phyloP scores from a whole-genome alignment of 768 basidiomycete genomes.

The Tubosaeta brunneosetosa region DNA sequence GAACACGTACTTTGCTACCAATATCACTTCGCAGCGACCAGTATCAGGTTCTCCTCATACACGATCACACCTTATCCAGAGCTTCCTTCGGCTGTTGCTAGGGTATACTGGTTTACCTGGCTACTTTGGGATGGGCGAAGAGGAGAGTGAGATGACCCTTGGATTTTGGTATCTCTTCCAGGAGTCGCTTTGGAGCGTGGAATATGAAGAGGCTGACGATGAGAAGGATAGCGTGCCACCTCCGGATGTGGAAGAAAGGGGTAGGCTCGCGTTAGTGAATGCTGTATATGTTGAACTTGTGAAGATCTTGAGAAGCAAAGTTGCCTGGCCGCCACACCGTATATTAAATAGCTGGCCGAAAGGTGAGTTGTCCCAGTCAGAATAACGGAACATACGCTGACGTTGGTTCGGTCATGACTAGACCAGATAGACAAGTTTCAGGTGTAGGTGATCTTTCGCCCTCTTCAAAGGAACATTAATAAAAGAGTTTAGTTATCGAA shows the following conservation, averaged over 20 bases:
- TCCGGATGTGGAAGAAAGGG: slow-evolving; percentile 27
- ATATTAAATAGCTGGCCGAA: slow-evolving; percentile 53
- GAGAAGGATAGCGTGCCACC: slow-evolving; percentile 19
- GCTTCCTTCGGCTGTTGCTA: slow-evolving; percentile 65
- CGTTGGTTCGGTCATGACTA: slow-evolving; percentile 24
- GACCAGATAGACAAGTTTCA: slow-evolving; percentile 78
- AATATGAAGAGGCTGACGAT: slow-evolving; percentile 43
- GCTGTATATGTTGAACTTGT: slow-evolving; percentile 79
- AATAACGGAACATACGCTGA: not conserved
- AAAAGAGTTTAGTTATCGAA: slow-evolving; percentile 55
- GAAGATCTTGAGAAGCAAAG: slow-evolving; percentile 63
- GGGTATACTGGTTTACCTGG: slow-evolving; percentile 73
- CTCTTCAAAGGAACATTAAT: not conserved
- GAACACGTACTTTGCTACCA: slow-evolving; percentile 64
- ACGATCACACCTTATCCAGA: slow-evolving; percentile 55
- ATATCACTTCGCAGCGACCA: slow-evolving; percentile 48
- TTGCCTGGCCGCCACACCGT: slow-evolving; percentile 57
- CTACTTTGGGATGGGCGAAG: slow-evolving; percentile 78
- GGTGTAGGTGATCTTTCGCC: slow-evolving; percentile 45
- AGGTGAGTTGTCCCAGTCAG: slow-evolving; percentile 42
- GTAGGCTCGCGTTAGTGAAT: slow-evolving; percentile 55
- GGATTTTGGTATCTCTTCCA: slow-evolving; percentile 91
- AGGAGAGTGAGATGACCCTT: slow-evolving; percentile 82
- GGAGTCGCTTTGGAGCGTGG: slow-evolving; percentile 74
- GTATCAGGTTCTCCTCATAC: slow-evolving; percentile 37